phyloP scores from a whole-genome alignment of 345 rosid genomes.

The Boechera stricta region DNA sequence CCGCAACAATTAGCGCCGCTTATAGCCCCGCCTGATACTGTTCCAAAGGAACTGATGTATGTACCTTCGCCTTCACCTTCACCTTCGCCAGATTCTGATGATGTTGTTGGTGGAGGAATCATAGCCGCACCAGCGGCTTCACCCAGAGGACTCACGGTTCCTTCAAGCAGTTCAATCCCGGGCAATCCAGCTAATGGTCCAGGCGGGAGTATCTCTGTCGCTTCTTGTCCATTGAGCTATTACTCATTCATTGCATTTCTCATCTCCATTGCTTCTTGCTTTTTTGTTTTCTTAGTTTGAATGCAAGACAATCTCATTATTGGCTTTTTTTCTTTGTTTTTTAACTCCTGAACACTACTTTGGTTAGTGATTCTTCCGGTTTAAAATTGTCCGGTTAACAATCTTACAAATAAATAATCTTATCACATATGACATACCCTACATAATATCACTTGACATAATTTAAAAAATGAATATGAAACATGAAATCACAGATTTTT shows the following conservation, averaged over 20 bases:
- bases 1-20: constrained; percentile 71
- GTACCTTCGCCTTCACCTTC: constrained; percentile 57
- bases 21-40: constrained; percentile 76
- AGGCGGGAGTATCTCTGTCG: constrained; percentile 56
- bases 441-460: background rate
- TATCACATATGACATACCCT: background rate
- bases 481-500: too few species aligned
- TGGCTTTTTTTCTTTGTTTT: background rate
- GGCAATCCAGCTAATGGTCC: constrained; percentile 67
- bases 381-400: background rate
- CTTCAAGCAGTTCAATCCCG: constrained; percentile 67
- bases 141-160: constrained; percentile 57
- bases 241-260: constrained; percentile 22
- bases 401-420: background rate
- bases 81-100: constrained; percentile 37
- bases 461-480: too few species aligned
- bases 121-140: constrained; percentile 28
- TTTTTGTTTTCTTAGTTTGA: constrained; percentile 35
- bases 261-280: constrained; percentile 34
- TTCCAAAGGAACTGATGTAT: constrained; percentile 53
- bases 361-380: constrained; percentile 24
- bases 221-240: constrained; percentile 48
- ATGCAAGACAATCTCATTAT: constrained; percentile 19
- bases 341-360: constrained; percentile 1
- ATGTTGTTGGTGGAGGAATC: constrained; percentile 43